Evolutionary conservation across 768 basidiomycete species (phyloP), one percentile per base, ranked within the genome.

Genomic region (Filobasidium wieringae): DNA sequence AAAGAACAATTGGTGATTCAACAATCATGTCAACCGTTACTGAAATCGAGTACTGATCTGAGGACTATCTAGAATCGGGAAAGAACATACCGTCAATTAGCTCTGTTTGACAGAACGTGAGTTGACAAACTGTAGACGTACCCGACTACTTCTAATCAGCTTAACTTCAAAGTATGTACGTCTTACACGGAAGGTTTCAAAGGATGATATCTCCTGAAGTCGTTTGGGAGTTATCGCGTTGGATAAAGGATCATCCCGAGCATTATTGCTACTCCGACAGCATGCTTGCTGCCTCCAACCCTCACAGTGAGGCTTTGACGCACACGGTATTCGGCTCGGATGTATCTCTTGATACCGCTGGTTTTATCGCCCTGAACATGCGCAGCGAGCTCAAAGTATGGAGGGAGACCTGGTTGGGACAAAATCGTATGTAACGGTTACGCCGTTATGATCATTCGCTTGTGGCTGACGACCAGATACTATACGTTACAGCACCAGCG

Each of bases 281-380:
- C 15, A 65, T 65, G 64, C 56, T 65, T 7, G 55, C 64, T 0
- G 58, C 64, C 0, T 50, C 56, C 1, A 51, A 57, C 26, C 56
- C 56, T 6, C 49, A 47, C 4, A 36, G 47, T 17, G 56, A 57
- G 29, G 50, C 50, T 33, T 51, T 57, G 27, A 43, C 36, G 15
- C 49, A 17, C 56, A 57, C 19, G 50, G 56, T 33, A 56, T 43
- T 55, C n/a, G 36, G 50, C 17, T 41, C 47, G 39, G 8, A 37
- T 17, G 49, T 51, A 45, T 34, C 47, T 40, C 47, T 57, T 27
- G 40, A 57, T 30, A 51, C 43, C 14, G 24, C 53, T 14, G 33
- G 26, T 11, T 40, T 40, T 11, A 17, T 40, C 17, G 37, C 37
- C 11, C 22, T 22, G 4, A 40, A 40, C 37, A 22, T 40, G 37